Base-by-base conservation (phyloP, 345 rosid species). In the Mangifera indica region DNA sequence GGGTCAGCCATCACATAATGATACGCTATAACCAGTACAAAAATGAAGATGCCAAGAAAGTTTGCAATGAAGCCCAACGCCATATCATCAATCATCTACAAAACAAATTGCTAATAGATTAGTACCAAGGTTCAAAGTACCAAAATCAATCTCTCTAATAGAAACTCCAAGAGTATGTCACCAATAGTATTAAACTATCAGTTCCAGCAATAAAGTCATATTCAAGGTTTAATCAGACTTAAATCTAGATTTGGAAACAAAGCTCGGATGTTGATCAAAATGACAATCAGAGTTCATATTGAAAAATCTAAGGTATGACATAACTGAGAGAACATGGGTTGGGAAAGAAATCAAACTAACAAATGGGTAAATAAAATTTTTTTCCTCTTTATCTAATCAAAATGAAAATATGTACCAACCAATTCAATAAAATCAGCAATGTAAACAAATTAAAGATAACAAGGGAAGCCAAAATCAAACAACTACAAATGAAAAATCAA, bases 1-100 rank as follows among this genome's bases (percentile, higher is more conserved):
- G 97, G 93, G 70, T 91, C 97, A 68, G 93, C 96, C 82, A 86
- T 67, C 67, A 89, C 89, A 54, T 82, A 91, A 72, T 91, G 98
- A 80, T 93, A 91, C 0, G 96, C 97, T 15, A 91, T 88, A 72
- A 93, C 93, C 82, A 88, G 77, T 1, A 76, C 81, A 76, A 91
- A 91, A 51, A 89, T 86, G 80, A 86, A 91, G 72, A 87, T 81
- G 37, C 97, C 98, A 5, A 93, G 91, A 72, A 93, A 86, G 72
- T 87, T 91, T 78, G 89, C 89, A 44, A 86, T 77, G 83, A 88
- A 89, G 13, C 96, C 92, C 74, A 89, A 80, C 71, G 79, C 89
- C 72, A 83, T 88, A 74, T 93, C 96, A 57, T 87, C 92, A 57
- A 91, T 81, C 98, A 88, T 89, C 56, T 63, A 56, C 71, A 55